Evolutionary conservation across 2,329 filamentous ascomycete genomes (phyloP).

Genomic region (Calonectria multiphialidica): DNA sequence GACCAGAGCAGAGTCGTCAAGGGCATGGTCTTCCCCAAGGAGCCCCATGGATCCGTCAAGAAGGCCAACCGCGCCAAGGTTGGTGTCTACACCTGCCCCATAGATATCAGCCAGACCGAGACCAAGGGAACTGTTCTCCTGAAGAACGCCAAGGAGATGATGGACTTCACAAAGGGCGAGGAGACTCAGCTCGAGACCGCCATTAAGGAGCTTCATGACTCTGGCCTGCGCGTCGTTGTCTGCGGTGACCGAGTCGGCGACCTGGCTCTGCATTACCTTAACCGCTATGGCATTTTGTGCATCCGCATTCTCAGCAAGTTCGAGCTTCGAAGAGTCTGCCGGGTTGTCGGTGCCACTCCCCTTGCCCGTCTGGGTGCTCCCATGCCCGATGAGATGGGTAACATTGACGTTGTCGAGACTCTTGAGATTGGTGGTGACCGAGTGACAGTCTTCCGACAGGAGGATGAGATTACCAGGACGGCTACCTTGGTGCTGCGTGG

Average conservation of each 20-base stretch:
- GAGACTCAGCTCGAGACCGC: slow-evolving; percentile 89
- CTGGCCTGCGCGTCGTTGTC: slow-evolving; percentile 90
- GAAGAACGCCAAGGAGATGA: slow-evolving; percentile 98
- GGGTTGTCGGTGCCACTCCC: slow-evolving; percentile 96
- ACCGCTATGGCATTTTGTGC: slow-evolving; percentile 94
- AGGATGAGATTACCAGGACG: slow-evolving; percentile 91
- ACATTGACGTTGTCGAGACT: slow-evolving; percentile 94
- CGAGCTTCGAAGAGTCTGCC: slow-evolving; percentile 92
- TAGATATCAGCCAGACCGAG: slow-evolving; percentile 96
- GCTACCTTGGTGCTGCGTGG: slow-evolving; percentile 94
- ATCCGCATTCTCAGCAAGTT: slow-evolving; percentile 99
- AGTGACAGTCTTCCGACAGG: slow-evolving; percentile 98
- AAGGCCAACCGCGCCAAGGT: slow-evolving; percentile 95
- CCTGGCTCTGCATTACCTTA: slow-evolving; percentile 96
- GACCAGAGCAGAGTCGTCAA: slow-evolving; percentile 95
- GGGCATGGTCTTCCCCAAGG: slow-evolving; percentile 98
- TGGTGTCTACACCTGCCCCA: slow-evolving; percentile 94
- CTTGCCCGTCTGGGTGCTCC: slow-evolving; percentile 94
- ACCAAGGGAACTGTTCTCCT: slow-evolving; percentile 98
- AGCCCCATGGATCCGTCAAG: slow-evolving; percentile 93
- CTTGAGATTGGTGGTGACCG: slow-evolving; percentile 97
- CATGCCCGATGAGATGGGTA: slow-evolving; percentile 99
- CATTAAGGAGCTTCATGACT: slow-evolving; percentile 97
- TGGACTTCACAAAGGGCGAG: slow-evolving; percentile 98
- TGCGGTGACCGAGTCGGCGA: slow-evolving; percentile 96